Evolutionary conservation across 345 rosid species (phyloP).

Genomic region (Rhizophora mangle): DNA sequence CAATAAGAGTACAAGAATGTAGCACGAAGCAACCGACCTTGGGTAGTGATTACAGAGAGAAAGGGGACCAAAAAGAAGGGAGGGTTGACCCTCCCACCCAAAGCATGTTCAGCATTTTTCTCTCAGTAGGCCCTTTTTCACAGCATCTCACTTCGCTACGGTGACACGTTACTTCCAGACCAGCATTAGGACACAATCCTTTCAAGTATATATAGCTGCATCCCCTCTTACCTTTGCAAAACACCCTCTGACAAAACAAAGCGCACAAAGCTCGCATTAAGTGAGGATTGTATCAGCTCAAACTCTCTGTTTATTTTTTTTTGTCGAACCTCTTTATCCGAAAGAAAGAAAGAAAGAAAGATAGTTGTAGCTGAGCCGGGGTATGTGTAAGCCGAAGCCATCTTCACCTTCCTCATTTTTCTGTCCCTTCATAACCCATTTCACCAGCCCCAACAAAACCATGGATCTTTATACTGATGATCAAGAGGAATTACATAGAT

Average conservation of each 20-base stretch:
- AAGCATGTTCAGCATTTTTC: not conserved
- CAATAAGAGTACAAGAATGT: not conserved
- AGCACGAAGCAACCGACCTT: slow-evolving; percentile 1
- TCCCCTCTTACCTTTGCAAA: slow-evolving; percentile 12
- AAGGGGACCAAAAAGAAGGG: not conserved
- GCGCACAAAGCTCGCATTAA: not conserved
- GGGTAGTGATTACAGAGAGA: not conserved
- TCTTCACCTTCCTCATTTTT: slow-evolving; percentile 51
- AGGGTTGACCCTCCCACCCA: not conserved
- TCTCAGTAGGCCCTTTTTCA: not conserved
- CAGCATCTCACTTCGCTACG: not conserved
- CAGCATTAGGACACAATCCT: slow-evolving; percentile 20
- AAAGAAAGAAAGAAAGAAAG: not conserved
- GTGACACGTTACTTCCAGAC: not conserved
- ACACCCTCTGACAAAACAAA: slow-evolving; percentile 8
- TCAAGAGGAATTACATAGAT: slow-evolving; percentile 43
- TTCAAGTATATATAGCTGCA: slow-evolving; percentile 36
- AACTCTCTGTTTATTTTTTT: not conserved
- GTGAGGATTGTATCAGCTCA: no score
- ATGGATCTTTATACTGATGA: slow-evolving; percentile 32
- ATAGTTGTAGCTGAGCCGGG: not conserved
- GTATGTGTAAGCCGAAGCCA: slow-evolving; percentile 58
- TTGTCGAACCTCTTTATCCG: not conserved
- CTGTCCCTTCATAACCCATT: slow-evolving; percentile 36
- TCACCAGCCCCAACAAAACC: slow-evolving; percentile 41